Evolutionary conservation across 768 basidiomycete species (phyloP), one percentile per base, ranked within the genome.

Genomic region (Tylopilus sp.): DNA sequence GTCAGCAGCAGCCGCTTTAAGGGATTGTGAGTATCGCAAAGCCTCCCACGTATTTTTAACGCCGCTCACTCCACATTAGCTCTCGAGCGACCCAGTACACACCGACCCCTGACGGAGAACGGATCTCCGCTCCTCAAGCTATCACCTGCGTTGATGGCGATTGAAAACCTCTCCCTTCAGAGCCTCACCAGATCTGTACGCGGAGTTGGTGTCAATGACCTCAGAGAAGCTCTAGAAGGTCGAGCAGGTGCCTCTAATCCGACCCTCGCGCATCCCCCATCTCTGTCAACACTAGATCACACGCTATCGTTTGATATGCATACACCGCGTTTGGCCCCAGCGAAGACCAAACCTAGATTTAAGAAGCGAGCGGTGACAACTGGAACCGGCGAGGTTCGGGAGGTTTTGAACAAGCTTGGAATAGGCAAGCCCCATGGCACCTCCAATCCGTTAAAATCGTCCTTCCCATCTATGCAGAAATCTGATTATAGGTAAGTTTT

Each of bases 221-320:
- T 97, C 28, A 78, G 92, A 47, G 92, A 94, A 58, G 94, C 94
- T 4, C 72, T 97, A 4, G 90, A 92, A 71, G 91, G 91, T 20
- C 82, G 90, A 36, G 83, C 80, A 58, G 88, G 86, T 62, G 81
- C 88, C 79, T 91, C 90, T 15, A 91, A 89, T 64, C 79, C 86
- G 33, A 80, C 82, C 20, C 72, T 91, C 23, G 80, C 70, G 25
- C 70, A 78, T n/a, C 79, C 83, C 17, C 80, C 88, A 13, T 91
- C 90, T 13, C 73, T 91, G 44, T 88, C 88, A 39, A 89, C 88
- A 3, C 75, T 88, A 26, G 87, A 89, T 56, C 85, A 88, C 58
- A 66, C 78, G 20, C 79, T 83, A 5, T 80, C 79, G 30, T 69
- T 71, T 44, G 65, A 69, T 47, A 75, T 55, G 56, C 72, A 58